Evolutionary conservation across 805 yeast species (phyloP), one percentile per base, ranked within the genome.

Genomic region (Pachysolen tannophilus): DNA sequence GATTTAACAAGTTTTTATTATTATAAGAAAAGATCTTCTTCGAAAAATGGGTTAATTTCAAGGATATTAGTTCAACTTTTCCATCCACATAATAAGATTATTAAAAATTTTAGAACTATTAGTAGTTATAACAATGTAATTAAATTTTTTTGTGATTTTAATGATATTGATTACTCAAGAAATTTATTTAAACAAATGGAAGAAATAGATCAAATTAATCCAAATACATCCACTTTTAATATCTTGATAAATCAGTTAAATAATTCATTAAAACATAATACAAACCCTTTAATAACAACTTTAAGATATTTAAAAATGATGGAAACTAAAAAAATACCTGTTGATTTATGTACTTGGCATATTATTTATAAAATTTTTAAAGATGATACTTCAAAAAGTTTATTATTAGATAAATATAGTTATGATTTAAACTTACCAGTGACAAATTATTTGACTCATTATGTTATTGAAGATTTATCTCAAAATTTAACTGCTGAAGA

Each of bases 141-240:
- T 1, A 60, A 54, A 33, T 68, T 53, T 44, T 68, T 57, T 43
- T 49, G 60, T 14, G 39, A 43, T 13, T 55, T 53, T 27, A 51
- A 52, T 40, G 72, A 70, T 45, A 50, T 61, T 30, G 62, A 63
- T 1, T 52, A 64, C 3, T 58, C 69, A 40, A 52, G 63, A 29
- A 64, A 61, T 32, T 44, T 63, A 3, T 49, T 66, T 26, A 50
- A 53, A 1, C 67, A 66, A 42, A 63, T 70, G 68, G 53, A 50
- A 26, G 33, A 50, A 3, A 61, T 56, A 38, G 45, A 50, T 2
- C 34, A 55, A 10, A 23, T 29, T 7, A n/a, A n/a, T n/a, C 66
- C 66, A 13, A 58, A 61, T 38, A 51, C 63, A 3, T 51, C 48
- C 3, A 65, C 69, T 1, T 63, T 57, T 35, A 67, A 67, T 42